Evolutionary conservation across 768 basidiomycete genomes (phyloP).

Genomic region (Clitopilus passeckerianus): DNA sequence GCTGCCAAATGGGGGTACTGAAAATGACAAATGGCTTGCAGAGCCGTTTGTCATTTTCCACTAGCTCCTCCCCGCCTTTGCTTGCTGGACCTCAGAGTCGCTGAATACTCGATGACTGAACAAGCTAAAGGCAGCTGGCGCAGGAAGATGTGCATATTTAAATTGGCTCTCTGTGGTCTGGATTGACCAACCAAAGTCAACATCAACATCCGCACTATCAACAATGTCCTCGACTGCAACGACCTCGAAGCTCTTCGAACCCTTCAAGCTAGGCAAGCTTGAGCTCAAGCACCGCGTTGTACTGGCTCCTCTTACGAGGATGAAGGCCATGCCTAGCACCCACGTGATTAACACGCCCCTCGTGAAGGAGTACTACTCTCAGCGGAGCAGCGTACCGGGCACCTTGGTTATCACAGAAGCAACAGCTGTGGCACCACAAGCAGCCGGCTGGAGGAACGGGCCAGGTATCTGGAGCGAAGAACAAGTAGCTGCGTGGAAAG

Average conservation of each 20-base stretch:
- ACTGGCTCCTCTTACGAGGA: constrained; percentile 25
- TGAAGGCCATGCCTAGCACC: constrained; percentile 9
- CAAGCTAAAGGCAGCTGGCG: too few species aligned
- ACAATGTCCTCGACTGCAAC: too few species aligned
- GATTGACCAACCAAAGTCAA: too few species aligned
- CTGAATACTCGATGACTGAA: too few species aligned
- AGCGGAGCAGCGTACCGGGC: constrained; percentile 38
- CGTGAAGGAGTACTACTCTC: constrained; percentile 38
- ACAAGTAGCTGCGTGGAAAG: constrained; percentile 56
- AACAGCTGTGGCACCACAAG: constrained; percentile 41
- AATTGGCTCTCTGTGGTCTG: too few species aligned
- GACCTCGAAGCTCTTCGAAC: constrained; percentile 28
- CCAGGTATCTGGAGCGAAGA: constrained; percentile 65
- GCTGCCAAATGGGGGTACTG: too few species aligned
- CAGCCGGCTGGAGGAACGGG: constrained; percentile 42
- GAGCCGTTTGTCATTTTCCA: too few species aligned
- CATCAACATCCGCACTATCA: too few species aligned
- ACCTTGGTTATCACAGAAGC: constrained; percentile 52
- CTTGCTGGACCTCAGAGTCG: too few species aligned
- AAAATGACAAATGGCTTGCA: too few species aligned
- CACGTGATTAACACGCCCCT: constrained; percentile 27
- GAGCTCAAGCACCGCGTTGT: constrained; percentile 39
- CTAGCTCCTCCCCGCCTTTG: too few species aligned
- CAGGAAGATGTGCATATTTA: too few species aligned
- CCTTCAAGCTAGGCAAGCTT: constrained; percentile 29